Evolutionary conservation across 202 grass and related monocot species (phyloP), one percentile per base, ranked within the genome.

Genomic region (Schoenoplectus tabernaemontani): DNA sequence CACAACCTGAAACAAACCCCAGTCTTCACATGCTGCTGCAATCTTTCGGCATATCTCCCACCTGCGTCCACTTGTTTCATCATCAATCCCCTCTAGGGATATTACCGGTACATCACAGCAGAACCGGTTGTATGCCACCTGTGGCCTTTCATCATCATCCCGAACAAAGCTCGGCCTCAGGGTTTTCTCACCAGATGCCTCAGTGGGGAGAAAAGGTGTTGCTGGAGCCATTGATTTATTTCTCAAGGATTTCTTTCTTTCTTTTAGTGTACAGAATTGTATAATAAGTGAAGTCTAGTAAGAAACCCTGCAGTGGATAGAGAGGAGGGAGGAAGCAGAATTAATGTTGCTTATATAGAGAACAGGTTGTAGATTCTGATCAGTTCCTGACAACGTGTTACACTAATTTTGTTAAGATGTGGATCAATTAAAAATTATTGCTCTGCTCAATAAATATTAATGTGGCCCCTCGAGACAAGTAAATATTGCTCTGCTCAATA

Each of bases 1-100:
- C 4, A 97, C 89, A 16, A 97, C 94, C 87, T 97, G 94, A 86
- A 97, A 97, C 39, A 97, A 39, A 54, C 94, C 94, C 94, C 91
- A 97, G 22, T 53, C 94, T 80, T 97, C 91, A 83, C 91, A 93
- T 16, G 93, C 91, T 0, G 66, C 82, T 15, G 87, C 84, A 7
- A 97, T 87, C 48, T 81, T 46, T 5, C 7, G 62, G 39, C 93
- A 87, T 67, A 97, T 97, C 75, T 93, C 87, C 17, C 1, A 57
- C 16, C 87, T 58, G 30, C 57, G 79, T 65, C 20, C 84, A 8
- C 80, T 84, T 20, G 3, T 60, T 39, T 3, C 68, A 54, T 78
- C 75, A 46, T 92, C 92, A 81, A 97, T 88, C 63, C 91, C 94
- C 0, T 44, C 4, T 7, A 97, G 85, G 64, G 91, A 97, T 48